These are phyloP conservation scores for Neofusicoccum parvum DNA, from an alignment of 2,329 filamentous ascomycete genomes.

Conservation along the genomic window DNA sequence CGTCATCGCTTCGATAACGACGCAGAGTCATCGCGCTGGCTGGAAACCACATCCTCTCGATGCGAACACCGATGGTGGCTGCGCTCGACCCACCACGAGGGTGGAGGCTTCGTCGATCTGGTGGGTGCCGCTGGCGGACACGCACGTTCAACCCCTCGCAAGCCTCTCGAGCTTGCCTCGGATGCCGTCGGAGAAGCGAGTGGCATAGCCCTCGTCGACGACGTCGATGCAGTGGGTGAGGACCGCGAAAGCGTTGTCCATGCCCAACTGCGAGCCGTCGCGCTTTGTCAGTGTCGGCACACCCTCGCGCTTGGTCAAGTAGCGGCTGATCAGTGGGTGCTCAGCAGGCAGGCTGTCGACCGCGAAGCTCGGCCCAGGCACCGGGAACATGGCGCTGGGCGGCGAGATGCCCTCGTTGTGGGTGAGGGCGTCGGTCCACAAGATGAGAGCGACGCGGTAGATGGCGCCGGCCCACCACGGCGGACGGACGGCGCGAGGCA, in stretches of 20 bases:
- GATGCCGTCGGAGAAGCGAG: conserved; percentile 58
- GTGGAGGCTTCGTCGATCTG: background rate
- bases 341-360: conserved; percentile 55
- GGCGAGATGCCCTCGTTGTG: conserved; percentile 49
- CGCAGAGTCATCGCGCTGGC: too few relatives aligned
- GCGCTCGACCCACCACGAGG: background rate
- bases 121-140: background rate
- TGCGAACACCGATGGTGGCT: background rate
- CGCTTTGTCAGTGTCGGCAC: conserved; percentile 54
- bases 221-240: conserved; percentile 56
- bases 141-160: conserved; percentile 31
- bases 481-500: conserved; percentile 63
- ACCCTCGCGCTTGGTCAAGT: conserved; percentile 57
- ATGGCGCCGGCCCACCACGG: conserved; percentile 72
- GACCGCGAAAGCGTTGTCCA: conserved; percentile 53
- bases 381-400: conserved; percentile 40
- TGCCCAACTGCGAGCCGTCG: conserved; percentile 50
- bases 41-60: background rate
- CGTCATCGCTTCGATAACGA: background rate
- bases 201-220: conserved; percentile 55
- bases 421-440: conserved; percentile 64
- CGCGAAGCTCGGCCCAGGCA: conserved; percentile 47
- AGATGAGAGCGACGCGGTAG: conserved; percentile 65
- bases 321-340: conserved; percentile 54
- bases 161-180: conserved; percentile 55